Base-by-base conservation (phyloP, 78 protist species). In the Polysphondylium violaceum region DNA sequence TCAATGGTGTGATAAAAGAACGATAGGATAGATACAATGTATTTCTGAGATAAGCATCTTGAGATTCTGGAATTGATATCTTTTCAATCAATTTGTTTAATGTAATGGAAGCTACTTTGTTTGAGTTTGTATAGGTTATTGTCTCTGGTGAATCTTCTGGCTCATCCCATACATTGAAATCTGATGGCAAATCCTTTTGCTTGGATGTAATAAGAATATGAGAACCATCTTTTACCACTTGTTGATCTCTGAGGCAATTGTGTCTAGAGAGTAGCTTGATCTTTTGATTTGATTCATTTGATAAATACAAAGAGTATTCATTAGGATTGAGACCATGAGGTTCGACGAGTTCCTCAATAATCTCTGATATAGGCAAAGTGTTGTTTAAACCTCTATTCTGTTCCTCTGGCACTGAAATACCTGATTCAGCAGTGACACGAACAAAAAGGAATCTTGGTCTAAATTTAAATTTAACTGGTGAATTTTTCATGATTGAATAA, bases 121-220 rank as follows among this genome's bases (percentile, higher is more conserved):
- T 25, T 19, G 25, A 35, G 4, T 72, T 50, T 68, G 76, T 23
- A 27, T 19, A 36, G 12, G 64, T 72, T 1, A 72, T 72, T 0
- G 27, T 72, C 19, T 72, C 78, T 23, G 38, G 31, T 21, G 78
- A 72, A 33, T 72, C 78, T 5, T 21, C 55, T 31, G 78, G 78
- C 51, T 72, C 78, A 51, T 72, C 78, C 78, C 78, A 72, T 31
- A 72, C 63, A 51, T 72, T 72, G 63, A 51, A 72, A 51, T 72
- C 78, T 0, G 78, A 50, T 51, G 78, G 78, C 31, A 72, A 56
- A 72, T 72, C 78, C 21, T 72, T 72, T 50, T 72, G 78, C 21
- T 72, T 72, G 27, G 78, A 72, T 27, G 78, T 72, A 4, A 72
- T 17, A 2, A 72, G 21, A 2, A 72, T 19, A 35, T 72, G 11